Evolutionary conservation across 345 rosid species (phyloP), one percentile per base, ranked within the genome.

Genomic region (Abelmoschus esculentus): DNA sequence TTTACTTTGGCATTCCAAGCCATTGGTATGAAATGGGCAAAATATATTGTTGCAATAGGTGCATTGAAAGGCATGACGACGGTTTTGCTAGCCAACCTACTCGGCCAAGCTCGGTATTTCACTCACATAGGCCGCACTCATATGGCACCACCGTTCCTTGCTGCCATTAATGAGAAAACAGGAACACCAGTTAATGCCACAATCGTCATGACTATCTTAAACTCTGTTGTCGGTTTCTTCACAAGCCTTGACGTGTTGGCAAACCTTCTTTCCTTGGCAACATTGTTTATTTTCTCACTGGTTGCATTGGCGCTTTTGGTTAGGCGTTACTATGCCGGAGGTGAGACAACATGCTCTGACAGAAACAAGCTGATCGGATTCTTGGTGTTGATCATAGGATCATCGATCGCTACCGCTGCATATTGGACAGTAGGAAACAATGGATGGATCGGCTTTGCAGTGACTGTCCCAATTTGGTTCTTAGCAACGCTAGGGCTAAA

Each of bases 51-150:
- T 1, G 87, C 90, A 1, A 73, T 80, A 1, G 96, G 92, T 14
- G 96, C 92, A 19, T 71, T 89, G 31, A 80, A 89, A 50, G 96
- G 92, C 0, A 89, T 84, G 92, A 87, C 89, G 5, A 83, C 90
- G 0, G 87, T 80, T 32, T 75, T 89, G 53, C 76, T 86, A 6
- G 89, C 82, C 58, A 76, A 79, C 18, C 72, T 84, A 1, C 56
- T 87, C 0, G 89, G 89, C 22, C 96, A 89, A 66, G 90, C 92
- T 1, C 72, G 90, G 0, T 89, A 89, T 22, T 77, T 87, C 65
- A 89, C 92, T 4, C 92, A 84, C 56, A 87, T 89, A 2, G 89
- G 83, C 0, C 73, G 90, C 5, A 86, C 90, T 0, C 96, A 89
- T 68, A 83, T 89, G 92, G 82, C 80, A 15, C 92, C 90, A 0